These are phyloP conservation scores for Diaporthe vaccinii DNA, from an alignment of 2,329 filamentous ascomycete species.

Conservation along the genomic window DNA sequence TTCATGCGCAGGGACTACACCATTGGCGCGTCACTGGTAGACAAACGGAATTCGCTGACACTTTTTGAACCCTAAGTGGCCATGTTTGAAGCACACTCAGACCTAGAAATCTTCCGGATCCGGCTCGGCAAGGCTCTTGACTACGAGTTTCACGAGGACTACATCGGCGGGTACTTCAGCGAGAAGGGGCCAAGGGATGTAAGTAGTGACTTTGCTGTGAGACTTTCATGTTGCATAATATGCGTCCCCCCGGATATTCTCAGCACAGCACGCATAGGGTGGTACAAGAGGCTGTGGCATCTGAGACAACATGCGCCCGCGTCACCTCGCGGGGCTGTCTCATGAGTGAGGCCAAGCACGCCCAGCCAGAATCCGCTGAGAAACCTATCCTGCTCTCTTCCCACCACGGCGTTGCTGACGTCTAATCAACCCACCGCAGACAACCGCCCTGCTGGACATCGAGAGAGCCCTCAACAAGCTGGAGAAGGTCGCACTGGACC, in stretches of 20 bases:
- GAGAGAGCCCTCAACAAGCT: constrained; percentile 98
- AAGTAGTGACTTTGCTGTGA: constrained; percentile 28
- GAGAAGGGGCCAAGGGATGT: constrained; percentile 89
- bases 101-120: constrained; percentile 94
- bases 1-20: neutral
- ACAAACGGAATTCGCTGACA: neutral
- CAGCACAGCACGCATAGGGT: neutral
- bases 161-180: constrained; percentile 95
- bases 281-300: neutral
- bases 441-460: constrained; percentile 92
- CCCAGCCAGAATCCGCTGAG: neutral
- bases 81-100: constrained; percentile 97
- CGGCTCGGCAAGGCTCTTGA: constrained; percentile 93
- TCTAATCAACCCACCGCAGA: constrained; percentile 49
- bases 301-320: neutral
- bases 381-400: too few relatives aligned
- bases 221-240: neutral
- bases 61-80: constrained; percentile 63
- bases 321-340: neutral
- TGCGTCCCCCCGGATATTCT: neutral
- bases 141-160: constrained; percentile 98
- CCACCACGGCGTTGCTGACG: neutral
- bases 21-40: neutral
- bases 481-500: constrained; percentile 89
- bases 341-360: neutral